phyloP scores from a whole-genome alignment of 345 rosid genomes.

The Psidium guajava region DNA sequence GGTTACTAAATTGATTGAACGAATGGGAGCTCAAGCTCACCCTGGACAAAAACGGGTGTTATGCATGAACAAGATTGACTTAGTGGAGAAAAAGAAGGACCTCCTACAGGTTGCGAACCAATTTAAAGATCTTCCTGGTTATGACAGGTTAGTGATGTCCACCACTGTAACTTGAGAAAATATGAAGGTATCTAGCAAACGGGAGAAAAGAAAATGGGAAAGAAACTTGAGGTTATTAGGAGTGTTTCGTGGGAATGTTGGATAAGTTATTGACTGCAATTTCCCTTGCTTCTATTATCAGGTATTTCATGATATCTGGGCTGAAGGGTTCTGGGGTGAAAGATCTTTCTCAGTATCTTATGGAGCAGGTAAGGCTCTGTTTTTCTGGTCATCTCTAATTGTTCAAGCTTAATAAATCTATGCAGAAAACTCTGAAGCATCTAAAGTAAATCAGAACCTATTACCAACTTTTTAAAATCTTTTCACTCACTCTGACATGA shows the following conservation, averaged over 20 bases:
- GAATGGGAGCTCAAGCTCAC: constrained; percentile 54
- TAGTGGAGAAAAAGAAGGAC: constrained; percentile 73
- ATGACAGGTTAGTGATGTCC: constrained; percentile 48
- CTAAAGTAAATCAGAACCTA: neutral
- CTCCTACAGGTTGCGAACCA: constrained; percentile 61
- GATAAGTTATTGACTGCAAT: neutral
- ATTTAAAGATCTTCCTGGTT: constrained; percentile 72
- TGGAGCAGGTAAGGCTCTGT: constrained; percentile 43
- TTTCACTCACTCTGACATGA: neutral
- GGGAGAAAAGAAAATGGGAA: neutral
- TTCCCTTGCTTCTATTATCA: constrained; percentile 6
- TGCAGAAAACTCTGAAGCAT: neutral
- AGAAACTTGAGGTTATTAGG: neutral
- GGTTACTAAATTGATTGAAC: constrained; percentile 59
- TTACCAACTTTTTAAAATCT: neutral
- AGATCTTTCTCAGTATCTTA: constrained; percentile 53
- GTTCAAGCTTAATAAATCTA: neutral
- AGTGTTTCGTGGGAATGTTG: neutral
- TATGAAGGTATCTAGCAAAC: neutral
- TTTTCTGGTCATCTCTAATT: neutral
- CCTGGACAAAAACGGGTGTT: constrained; percentile 64
- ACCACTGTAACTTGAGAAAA: neutral
- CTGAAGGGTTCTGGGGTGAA: constrained; percentile 80
- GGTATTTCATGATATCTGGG: constrained; percentile 82
- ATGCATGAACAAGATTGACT: constrained; percentile 89